phyloP scores from a whole-genome alignment of 176 grass and related monocot species.

The Dendrocalamus sinicus region DNA sequence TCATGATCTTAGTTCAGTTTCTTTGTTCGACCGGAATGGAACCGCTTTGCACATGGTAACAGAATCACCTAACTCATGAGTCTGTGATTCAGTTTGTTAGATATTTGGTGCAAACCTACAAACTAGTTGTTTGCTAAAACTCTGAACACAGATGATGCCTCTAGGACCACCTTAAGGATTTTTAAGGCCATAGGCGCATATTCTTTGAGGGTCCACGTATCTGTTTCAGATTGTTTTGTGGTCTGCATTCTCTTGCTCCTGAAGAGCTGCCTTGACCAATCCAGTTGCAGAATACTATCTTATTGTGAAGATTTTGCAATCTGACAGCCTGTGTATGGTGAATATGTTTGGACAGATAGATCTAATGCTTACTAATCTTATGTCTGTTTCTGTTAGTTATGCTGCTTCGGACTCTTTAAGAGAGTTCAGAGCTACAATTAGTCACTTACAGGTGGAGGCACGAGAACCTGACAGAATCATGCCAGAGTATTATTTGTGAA shows the following conservation, averaged over 20 bases:
- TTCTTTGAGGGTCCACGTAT: not conserved
- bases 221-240: slow-evolving; percentile 15
- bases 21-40: not conserved
- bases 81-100: not conserved
- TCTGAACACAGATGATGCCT: not conserved
- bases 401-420: not conserved
- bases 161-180: not conserved
- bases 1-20: not conserved
- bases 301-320: not conserved
- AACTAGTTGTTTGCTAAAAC: slow-evolving; percentile 10
- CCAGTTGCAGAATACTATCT: not conserved
- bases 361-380: not conserved
- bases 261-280: not conserved
- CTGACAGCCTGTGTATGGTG: not conserved
- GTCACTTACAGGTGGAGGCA: not conserved
- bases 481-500: no score
- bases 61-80: not conserved
- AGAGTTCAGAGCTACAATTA: not conserved
- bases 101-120: slow-evolving; percentile 3
- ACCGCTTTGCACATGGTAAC: slow-evolving; percentile 4
- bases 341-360: not conserved
- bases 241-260: not conserved
- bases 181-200: not conserved
- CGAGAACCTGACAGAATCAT: not conserved
- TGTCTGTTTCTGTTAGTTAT: not conserved